Conservation (phyloP, 2,329 filamentous ascomycete genomes). For the Paraconiothyrium brasiliense region DNA sequence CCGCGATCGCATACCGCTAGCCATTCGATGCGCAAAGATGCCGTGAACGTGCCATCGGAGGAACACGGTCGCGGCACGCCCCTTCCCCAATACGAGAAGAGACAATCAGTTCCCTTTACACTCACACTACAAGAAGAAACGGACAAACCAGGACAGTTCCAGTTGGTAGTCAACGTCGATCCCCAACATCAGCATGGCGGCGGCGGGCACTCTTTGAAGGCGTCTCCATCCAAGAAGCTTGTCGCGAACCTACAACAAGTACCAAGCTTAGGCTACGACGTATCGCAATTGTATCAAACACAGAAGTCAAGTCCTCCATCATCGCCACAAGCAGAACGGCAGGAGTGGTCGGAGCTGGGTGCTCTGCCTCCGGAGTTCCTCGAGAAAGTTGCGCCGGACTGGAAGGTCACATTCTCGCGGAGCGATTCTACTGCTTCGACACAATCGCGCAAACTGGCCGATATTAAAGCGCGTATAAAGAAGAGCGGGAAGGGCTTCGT, state of each 20-base stretch:
- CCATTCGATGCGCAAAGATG: slow-evolving; percentile 22
- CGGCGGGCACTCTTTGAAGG: slow-evolving; percentile 17
- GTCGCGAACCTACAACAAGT: slow-evolving; percentile 25
- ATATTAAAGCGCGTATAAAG: slow-evolving; percentile 45
- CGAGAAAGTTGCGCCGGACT: slow-evolving; percentile 42
- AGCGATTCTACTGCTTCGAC: slow-evolving; percentile 38
- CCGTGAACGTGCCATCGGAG: slow-evolving; percentile 21
- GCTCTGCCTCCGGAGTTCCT: slow-evolving; percentile 41
- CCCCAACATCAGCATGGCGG: slow-evolving; percentile 22
- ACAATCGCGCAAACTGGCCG: slow-evolving; percentile 37
- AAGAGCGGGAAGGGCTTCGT: slow-evolving; percentile 47
- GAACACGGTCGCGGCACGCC: slow-evolving; percentile 36
- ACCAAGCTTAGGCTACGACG: slow-evolving; percentile 28
- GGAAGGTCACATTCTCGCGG: slow-evolving; percentile 37
- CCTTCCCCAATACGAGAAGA: slow-evolving; percentile 40
- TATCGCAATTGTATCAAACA: slow-evolving; percentile 29
- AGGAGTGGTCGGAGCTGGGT: slow-evolving; percentile 42
- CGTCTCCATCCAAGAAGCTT: slow-evolving; percentile 23
- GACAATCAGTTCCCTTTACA: slow-evolving; percentile 37
- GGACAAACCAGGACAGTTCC: slow-evolving; percentile 41
- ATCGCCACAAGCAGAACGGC: slow-evolving; percentile 35
- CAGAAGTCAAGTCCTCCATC: slow-evolving; percentile 36
- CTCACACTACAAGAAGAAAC: slow-evolving; percentile 44
- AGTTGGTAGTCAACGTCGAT: slow-evolving; percentile 42
- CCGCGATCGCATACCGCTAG: slow-evolving; percentile 24